Evolutionary conservation across 2,329 filamentous ascomycete genomes (phyloP), one percentile per base, ranked within the genome.

Genomic region (Dothideomycetidae sp.): DNA sequence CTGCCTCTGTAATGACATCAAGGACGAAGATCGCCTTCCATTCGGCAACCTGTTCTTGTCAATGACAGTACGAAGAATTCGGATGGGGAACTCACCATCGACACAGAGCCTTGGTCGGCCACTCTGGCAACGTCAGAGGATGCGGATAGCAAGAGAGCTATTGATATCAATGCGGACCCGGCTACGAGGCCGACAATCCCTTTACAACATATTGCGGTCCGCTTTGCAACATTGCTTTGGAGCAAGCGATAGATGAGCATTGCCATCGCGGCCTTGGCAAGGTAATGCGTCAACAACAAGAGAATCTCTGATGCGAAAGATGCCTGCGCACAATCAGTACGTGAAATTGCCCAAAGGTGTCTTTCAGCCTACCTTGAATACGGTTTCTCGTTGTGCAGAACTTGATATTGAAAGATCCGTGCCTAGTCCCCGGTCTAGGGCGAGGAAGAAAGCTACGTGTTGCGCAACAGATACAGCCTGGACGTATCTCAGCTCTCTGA

Each of bases 181-280:
- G 36, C 5, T 9, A 36, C 32, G 10, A 17, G 3, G 7, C 29
- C 38, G 3, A 34, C 10, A n/a, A 43, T 15, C 1, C 12, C 9
- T 5, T 39, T 36, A 34, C 38, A 41, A 12, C 33, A 31, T 9
- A 34, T 10, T 10, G 16, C 13, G 21, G n/a, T n/a, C n/a, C n/a
- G n/a, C n/a, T 41, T 41, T 26, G 33, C 38, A 13, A 41, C 31
- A 3, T 40, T 37, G n/a, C 29, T n/a, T 26, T n/a, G 14, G 16
- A 44, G 41, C 29, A 41, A 17, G 10, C 42, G 31, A 10, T 38
- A 35, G 13, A 40, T 39, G 21, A 44, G 41, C 9, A 40, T 31
- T n/a, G 32, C 36, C 26, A 41, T 29, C 3, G 42, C 39, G 5
- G 39, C 5, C 17, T 44, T 44, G 2, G 42, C 42, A 13, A 43